Conservation (phyloP, 805 yeast species). For the Yamadazyma sp. region DNA sequence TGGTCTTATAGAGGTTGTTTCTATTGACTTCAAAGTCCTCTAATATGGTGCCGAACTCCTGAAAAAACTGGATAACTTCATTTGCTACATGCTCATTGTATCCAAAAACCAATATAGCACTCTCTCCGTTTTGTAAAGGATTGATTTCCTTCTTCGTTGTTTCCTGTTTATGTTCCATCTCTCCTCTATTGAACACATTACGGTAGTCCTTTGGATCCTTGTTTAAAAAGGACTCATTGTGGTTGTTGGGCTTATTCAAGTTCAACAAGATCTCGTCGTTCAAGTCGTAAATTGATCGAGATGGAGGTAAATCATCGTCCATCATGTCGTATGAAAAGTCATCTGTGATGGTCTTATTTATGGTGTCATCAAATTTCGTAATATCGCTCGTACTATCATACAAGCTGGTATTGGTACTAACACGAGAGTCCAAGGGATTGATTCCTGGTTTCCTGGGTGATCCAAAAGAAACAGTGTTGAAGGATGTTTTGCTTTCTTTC, state of each 20-base stretch:
- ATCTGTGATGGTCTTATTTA: conserved; percentile 29
- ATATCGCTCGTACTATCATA: conserved; percentile 22
- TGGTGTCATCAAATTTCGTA: conserved; percentile 28
- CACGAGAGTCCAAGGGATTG: conserved; percentile 18
- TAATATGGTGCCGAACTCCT: conserved; percentile 74
- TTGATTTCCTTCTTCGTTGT: conserved; percentile 15
- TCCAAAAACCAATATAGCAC: conserved; percentile 83
- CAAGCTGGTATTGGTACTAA: conserved; percentile 17
- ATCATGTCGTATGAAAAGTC: conserved; percentile 25
- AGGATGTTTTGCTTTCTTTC: conserved; percentile 20
- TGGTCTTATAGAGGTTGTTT: conserved; percentile 12
- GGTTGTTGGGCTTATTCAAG: conserved; percentile 32
- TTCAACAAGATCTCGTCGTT: conserved; percentile 42
- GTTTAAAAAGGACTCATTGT: conserved; percentile 41
- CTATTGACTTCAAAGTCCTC: conserved; percentile 61
- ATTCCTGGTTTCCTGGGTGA: conserved; percentile 20
- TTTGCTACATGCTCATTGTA: conserved; percentile 76
- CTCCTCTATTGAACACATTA: conserved; percentile 45
- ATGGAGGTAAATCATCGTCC: conserved; percentile 49
- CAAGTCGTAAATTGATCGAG: conserved; percentile 50
- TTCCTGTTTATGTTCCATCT: conserved; percentile 8
- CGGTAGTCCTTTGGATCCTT: conserved; percentile 47
- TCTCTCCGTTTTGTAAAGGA: conserved; percentile 40
- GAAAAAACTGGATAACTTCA: conserved; percentile 67
- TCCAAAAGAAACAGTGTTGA: conserved; percentile 40